Percentiles rank a stretch among this genome's conserved stretches.
Conservation (phyloP, 1,139 yeast genomes). For the Diutina pseudorugosa region DNA sequence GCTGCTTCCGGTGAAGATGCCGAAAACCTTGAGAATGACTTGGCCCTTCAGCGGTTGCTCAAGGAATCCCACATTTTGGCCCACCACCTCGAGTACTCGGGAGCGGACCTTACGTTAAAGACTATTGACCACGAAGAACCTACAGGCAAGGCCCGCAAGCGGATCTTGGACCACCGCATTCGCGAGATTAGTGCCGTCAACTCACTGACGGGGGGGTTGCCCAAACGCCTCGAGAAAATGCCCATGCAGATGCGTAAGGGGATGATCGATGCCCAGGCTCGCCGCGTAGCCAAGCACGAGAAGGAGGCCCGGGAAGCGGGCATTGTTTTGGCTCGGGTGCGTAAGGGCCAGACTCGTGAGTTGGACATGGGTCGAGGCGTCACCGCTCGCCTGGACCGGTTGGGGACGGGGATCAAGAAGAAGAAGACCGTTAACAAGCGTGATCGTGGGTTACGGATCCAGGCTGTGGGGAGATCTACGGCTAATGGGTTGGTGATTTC, state of each 20-base stretch:
- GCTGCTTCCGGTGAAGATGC: slow-evolving; percentile 24
- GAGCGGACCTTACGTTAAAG: slow-evolving; percentile 64
- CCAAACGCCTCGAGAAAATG: slow-evolving; percentile 53
- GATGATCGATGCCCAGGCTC: slow-evolving; percentile 47
- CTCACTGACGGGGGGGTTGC: slow-evolving; percentile 26
- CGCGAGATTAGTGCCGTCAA: slow-evolving; percentile 40
- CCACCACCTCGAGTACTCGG: slow-evolving; percentile 43
- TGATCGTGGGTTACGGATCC: slow-evolving; percentile 70
- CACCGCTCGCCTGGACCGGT: slow-evolving; percentile 38
- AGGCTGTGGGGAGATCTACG: slow-evolving; percentile 68
- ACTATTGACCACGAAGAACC: slow-evolving; percentile 60
- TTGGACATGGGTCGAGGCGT: slow-evolving; percentile 44
- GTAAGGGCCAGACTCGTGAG: slow-evolving; percentile 52
- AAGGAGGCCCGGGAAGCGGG: slow-evolving; percentile 83
- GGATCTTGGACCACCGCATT: slow-evolving; percentile 62
- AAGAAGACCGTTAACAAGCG: slow-evolving; percentile 26
- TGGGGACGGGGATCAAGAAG: slow-evolving; percentile 35
- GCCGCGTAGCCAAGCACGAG: slow-evolving; percentile 46
- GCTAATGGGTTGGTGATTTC: slow-evolving; percentile 73
- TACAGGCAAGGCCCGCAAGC: slow-evolving; percentile 67
- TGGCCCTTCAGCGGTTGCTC: slow-evolving; percentile 71
- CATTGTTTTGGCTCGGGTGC: slow-evolving; percentile 55
- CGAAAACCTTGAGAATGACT: slow-evolving; percentile 61
- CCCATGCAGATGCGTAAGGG: slow-evolving; percentile 87
- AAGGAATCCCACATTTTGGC: slow-evolving; percentile 80